Conservation (phyloP, 140 eudicot species). For the Anethum foeniculum region DNA sequence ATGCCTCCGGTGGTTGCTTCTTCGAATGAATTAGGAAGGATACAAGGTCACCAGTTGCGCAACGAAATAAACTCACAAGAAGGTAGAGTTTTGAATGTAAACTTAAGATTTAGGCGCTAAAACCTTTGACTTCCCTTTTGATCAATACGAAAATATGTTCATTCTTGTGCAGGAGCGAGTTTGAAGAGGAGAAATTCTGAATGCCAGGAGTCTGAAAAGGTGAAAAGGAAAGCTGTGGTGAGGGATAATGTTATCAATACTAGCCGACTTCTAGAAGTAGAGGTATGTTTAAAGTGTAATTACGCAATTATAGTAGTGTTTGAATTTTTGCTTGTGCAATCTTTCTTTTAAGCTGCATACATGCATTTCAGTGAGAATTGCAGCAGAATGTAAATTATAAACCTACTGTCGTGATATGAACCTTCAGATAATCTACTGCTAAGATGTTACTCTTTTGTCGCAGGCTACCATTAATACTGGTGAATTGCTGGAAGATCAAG, state of each 20-base stretch:
- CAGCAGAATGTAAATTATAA: background rate
- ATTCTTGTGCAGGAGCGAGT: constrained; percentile 27
- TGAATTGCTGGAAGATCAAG: constrained; percentile 33
- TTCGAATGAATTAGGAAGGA: constrained; percentile 14
- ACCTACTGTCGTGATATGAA: background rate
- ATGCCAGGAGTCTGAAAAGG: constrained; percentile 23
- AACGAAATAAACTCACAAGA: background rate
- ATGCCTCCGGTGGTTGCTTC: constrained; percentile 5
- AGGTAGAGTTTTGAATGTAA: background rate
- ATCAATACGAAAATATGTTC: background rate
- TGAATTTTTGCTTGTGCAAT: background rate
- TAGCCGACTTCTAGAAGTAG: constrained; percentile 15
- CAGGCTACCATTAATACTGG: constrained; percentile 10
- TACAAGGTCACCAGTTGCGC: constrained; percentile 11
- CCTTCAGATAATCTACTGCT: background rate
- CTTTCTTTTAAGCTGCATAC: background rate
- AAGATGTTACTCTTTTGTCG: background rate
- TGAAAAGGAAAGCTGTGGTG: constrained; percentile 17
- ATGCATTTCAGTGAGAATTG: background rate
- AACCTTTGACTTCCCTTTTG: background rate
- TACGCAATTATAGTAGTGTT: background rate
- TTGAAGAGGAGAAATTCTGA: constrained; percentile 42
- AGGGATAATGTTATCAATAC: constrained; percentile 14
- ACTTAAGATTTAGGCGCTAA: constrained; percentile 1
- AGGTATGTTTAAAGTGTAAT: constrained; percentile 7